Percentiles rank a stretch among this genome's conserved stretches.
phyloP scores from a whole-genome alignment of 495 filamentous ascomycete species.

The Parathielavia hyrcaniae region DNA sequence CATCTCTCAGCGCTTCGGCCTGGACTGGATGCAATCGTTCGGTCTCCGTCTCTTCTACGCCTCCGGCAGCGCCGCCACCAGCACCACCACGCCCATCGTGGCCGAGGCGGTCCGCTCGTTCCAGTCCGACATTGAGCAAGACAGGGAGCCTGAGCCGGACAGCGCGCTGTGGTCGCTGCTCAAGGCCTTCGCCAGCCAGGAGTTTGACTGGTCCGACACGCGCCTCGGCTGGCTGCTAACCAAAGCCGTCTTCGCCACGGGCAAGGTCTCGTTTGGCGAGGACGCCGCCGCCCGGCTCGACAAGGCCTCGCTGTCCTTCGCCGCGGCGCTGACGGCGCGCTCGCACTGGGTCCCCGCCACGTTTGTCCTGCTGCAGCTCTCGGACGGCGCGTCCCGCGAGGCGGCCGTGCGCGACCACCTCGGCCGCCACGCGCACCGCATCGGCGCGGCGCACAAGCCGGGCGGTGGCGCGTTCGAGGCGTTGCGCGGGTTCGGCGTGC shows the following conservation, averaged over 20 bases:
- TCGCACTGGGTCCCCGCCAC: conserved; percentile 62
- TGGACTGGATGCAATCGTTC: conserved; percentile 91
- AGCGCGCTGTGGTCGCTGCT: conserved; percentile 82
- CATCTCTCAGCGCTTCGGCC: conserved; percentile 70
- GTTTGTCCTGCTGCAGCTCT: conserved; percentile 74
- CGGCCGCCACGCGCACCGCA: conserved; percentile 54
- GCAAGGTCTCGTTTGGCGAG: conserved; percentile 37
- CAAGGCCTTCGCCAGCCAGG: conserved; percentile 60
- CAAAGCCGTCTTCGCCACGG: conserved; percentile 47
- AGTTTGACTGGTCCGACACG: conserved; percentile 61
- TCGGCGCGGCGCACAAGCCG: conserved; percentile 30
- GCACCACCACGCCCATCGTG: conserved; percentile 51
- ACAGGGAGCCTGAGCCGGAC: conserved; percentile 57
- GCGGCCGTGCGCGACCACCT: conserved; percentile 64
- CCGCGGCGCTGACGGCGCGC: conserved; percentile 60
- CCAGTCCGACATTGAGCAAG: conserved; percentile 57
- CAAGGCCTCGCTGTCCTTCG: conserved; percentile 61
- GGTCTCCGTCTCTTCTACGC: conserved; percentile 87
- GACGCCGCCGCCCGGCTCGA: conserved; percentile 53
- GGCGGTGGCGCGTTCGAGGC: conserved; percentile 18
- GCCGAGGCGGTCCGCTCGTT: conserved; percentile 65
- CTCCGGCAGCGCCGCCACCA: no score
- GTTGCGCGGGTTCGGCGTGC: conserved; percentile 56
- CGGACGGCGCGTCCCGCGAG: conserved; percentile 54
- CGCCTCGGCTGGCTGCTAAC: conserved; percentile 80